Evolutionary conservation across 148 eudicot species (phyloP).

Genomic region (Gaultheria prostrata): DNA sequence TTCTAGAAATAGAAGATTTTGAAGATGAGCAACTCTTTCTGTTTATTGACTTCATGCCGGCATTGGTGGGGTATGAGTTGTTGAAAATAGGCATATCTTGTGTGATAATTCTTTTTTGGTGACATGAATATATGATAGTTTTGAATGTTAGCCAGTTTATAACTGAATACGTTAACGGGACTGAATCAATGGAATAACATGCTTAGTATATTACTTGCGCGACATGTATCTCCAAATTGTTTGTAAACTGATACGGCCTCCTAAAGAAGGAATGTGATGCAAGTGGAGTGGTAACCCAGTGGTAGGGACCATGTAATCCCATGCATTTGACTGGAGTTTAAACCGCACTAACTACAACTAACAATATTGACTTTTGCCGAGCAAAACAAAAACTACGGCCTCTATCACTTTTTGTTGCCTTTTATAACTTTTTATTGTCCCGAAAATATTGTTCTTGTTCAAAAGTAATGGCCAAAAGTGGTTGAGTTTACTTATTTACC

Average conservation of each 20-base stretch:
- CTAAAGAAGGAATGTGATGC: background rate
- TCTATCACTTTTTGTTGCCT: no score
- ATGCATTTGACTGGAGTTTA: no score
- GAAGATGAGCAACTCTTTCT: background rate
- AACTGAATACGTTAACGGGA: background rate
- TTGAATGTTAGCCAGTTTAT: background rate
- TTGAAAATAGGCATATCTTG: background rate
- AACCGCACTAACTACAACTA: no score
- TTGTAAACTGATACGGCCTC: background rate
- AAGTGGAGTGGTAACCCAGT: no score
- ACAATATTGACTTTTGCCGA: no score
- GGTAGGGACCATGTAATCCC: no score
- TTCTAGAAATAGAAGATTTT: no score
- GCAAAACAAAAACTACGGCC: no score
- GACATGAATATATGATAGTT: background rate
- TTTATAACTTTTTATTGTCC: no score
- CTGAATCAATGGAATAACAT: background rate
- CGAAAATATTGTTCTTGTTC: no score
- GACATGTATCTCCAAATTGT: background rate
- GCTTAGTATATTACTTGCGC: background rate
- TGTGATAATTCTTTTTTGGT: background rate
- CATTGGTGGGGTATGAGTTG: background rate
- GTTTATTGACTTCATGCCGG: background rate
- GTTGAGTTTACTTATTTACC: no score
- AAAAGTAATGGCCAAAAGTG: no score